phyloP scores from a whole-genome alignment of 225 moss, liverwort and hornwort species.

The Rhytidiadelphus loreus region DNA sequence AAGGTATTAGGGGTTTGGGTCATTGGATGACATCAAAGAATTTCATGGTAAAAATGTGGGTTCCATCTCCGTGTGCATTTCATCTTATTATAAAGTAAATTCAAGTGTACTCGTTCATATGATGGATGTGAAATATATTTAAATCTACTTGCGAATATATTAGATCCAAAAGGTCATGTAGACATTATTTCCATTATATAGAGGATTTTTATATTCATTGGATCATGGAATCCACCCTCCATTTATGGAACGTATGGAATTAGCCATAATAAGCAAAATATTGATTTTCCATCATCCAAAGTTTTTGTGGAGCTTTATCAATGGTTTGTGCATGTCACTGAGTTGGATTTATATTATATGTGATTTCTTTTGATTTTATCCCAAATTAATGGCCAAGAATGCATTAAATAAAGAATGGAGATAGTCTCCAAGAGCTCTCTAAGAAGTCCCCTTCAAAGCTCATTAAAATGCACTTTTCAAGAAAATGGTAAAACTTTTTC shows the following conservation, averaged over 20 bases:
- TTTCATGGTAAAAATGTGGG: no score
- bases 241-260: neutral
- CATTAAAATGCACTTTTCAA: no score
- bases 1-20: neutral
- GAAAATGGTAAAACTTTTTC: no score
- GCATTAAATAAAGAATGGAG: no score
- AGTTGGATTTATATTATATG: neutral
- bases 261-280: neutral
- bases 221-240: rapidly evolving
- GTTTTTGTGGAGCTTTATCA: neutral
- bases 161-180: rapidly evolving
- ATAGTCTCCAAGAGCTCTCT: no score
- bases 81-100: neutral
- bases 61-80: no score
- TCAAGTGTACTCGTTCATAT: neutral
- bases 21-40: neutral
- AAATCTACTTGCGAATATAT: neutral
- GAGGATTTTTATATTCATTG: neutral
- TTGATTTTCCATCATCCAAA: neutral
- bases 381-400: no score
- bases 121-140: rapidly evolving
- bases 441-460: no score
- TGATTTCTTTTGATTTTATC: no score
- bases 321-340: neutral
- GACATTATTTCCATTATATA: neutral